These are phyloP conservation scores for Ogataea chonburiensis DNA, from an alignment of 805 yeast species.

Conservation along the genomic window DNA sequence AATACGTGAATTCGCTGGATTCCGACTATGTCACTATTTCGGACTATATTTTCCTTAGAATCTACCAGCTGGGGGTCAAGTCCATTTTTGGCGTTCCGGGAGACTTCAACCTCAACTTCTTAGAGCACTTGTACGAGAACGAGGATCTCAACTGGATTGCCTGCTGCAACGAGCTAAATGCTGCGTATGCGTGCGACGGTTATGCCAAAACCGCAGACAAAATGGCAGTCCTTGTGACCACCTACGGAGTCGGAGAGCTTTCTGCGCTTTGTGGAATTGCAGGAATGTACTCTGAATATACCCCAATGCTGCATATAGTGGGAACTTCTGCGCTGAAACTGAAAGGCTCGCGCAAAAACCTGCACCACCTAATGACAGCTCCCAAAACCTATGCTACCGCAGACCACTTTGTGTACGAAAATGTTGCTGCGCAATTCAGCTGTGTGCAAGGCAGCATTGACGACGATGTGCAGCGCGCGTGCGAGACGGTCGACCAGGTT, in stretches of 20 bases:
- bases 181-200: constrained; percentile 52
- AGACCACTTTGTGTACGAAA: constrained; percentile 65
- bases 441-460: constrained; percentile 52
- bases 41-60: constrained; percentile 46
- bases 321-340: constrained; percentile 39
- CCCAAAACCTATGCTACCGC: constrained; percentile 50
- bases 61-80: constrained; percentile 42
- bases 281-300: constrained; percentile 47
- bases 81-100: constrained; percentile 61
- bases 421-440: constrained; percentile 55
- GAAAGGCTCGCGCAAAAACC: constrained; percentile 22
- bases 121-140: constrained; percentile 43
- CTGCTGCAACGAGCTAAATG: constrained; percentile 51
- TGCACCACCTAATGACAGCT: constrained; percentile 63
- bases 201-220: constrained; percentile 39
- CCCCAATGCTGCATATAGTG: constrained; percentile 49
- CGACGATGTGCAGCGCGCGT: constrained; percentile 44
- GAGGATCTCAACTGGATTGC: constrained; percentile 39
- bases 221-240: constrained; percentile 43
- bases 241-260: constrained; percentile 53
- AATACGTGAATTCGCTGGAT: constrained; percentile 8
- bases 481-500: constrained; percentile 68
- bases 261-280: constrained; percentile 50
- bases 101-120: constrained; percentile 52
- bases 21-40: constrained; percentile 31